Evolutionary conservation across 2,329 filamentous ascomycete genomes (phyloP).

Genomic region (Thelonectria discophora): DNA sequence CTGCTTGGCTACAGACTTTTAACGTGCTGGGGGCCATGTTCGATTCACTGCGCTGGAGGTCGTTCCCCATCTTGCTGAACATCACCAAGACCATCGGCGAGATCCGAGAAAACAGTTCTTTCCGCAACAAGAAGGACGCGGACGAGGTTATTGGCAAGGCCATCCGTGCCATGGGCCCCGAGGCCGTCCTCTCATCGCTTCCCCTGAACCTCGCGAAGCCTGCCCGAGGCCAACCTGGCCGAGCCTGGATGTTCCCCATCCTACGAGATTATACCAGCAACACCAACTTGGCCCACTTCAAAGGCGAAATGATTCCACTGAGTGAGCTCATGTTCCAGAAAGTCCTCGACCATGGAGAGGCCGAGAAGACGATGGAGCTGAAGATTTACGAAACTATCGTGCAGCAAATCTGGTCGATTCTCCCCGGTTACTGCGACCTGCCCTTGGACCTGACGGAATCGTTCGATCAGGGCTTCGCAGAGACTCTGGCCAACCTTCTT

Average conservation of each 20-base stretch:
- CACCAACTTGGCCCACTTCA: slow-evolving; percentile 87
- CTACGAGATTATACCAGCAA: slow-evolving; percentile 91
- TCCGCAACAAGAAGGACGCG: slow-evolving; percentile 92
- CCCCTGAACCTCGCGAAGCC: slow-evolving; percentile 87
- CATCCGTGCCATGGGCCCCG: slow-evolving; percentile 88
- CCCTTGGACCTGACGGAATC: slow-evolving; percentile 79
- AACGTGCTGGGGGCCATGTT: slow-evolving; percentile 88
- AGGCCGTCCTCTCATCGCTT: slow-evolving; percentile 81
- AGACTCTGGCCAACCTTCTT: slow-evolving; percentile 88
- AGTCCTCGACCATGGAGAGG: slow-evolving; percentile 81
- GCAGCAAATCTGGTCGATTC: slow-evolving; percentile 91
- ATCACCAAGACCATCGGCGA: slow-evolving; percentile 85
- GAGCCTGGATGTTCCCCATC: slow-evolving; percentile 94
- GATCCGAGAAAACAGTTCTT: slow-evolving; percentile 85
- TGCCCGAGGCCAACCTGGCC: slow-evolving; percentile 78
- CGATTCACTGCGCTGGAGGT: slow-evolving; percentile 84
- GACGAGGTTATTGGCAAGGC: slow-evolving; percentile 90
- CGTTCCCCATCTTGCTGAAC: slow-evolving; percentile 78
- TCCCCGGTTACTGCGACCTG: slow-evolving; percentile 94
- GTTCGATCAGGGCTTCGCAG: slow-evolving; percentile 89
- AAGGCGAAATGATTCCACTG: slow-evolving; percentile 83
- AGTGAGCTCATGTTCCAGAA: slow-evolving; percentile 91
- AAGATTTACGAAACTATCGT: slow-evolving; percentile 98
- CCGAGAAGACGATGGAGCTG: slow-evolving; percentile 91
- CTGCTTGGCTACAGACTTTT: slow-evolving; percentile 95